phyloP scores from a whole-genome alignment of 495 filamentous ascomycete genomes.

The Evansstolkia leycettana region DNA sequence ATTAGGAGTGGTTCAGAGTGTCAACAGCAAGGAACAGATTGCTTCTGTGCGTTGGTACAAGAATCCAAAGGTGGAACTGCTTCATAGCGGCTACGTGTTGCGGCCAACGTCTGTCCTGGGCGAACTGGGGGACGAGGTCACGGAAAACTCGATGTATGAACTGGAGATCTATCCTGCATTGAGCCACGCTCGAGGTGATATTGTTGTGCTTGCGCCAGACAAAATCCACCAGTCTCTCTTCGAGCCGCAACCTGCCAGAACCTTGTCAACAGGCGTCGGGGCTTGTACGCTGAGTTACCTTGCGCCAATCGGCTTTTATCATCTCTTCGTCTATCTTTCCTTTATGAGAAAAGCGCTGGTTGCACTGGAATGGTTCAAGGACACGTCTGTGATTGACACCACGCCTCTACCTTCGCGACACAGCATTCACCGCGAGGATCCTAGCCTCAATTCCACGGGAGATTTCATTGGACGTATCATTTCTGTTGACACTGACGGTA shows the following conservation, averaged over 20 bases:
- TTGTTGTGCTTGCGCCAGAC: slow-evolving; percentile 35
- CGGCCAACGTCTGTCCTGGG: slow-evolving; percentile 27
- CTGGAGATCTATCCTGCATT: slow-evolving; percentile 31
- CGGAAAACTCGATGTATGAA: slow-evolving; percentile 48
- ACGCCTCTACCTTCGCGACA: slow-evolving; percentile 7
- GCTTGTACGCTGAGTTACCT: slow-evolving; percentile 6
- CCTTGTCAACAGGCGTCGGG: slow-evolving; percentile 1
- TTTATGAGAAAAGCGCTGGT: too few species aligned
- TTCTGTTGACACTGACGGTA: slow-evolving; percentile 39
- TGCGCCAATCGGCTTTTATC: slow-evolving; percentile 4
- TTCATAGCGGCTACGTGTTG: slow-evolving; percentile 15
- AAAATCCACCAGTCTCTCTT: slow-evolving; percentile 6
- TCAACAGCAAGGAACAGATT: slow-evolving; percentile 38
- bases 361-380: slow-evolving; percentile 12
- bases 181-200: slow-evolving; percentile 30
- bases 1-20: slow-evolving; percentile 48
- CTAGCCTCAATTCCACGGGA: slow-evolving; percentile 5
- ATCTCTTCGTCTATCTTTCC: too few species aligned
- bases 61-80: slow-evolving; percentile 26
- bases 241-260: not conserved
- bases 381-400: slow-evolving; percentile 6
- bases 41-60: slow-evolving; percentile 44
- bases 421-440: slow-evolving; percentile 6
- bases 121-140: slow-evolving; percentile 20
- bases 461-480: slow-evolving; percentile 48